A percentile compares a stretch with the other conserved stretches of the same genome.
phyloP scores from a whole-genome alignment of 179 eudicot genomes.

The Carnegiea gigantea region DNA sequence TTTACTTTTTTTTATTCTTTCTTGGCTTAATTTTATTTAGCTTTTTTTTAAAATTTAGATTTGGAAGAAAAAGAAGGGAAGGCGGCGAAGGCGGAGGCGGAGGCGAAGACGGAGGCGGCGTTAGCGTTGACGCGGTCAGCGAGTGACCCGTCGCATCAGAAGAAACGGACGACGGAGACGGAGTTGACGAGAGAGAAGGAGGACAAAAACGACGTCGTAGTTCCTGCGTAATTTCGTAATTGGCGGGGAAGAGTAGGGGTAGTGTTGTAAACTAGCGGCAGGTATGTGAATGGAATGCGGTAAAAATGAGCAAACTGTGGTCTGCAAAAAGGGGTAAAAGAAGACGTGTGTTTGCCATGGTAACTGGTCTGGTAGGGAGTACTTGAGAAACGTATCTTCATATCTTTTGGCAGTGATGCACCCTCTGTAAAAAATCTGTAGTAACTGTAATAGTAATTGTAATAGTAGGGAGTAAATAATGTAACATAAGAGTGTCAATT shows the following conservation, averaged over 20 bases:
- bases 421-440: background rate
- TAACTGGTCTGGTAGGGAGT: background rate
- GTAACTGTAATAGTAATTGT: background rate
- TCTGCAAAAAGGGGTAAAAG: background rate
- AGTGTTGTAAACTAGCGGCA: background rate
- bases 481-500: background rate
- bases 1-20: background rate
- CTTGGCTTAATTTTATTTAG: background rate
- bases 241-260: background rate
- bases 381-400: background rate
- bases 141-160: constrained; percentile 7
- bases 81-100: background rate
- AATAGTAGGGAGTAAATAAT: background rate
- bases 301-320: background rate
- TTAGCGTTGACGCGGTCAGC: background rate
- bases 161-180: background rate
- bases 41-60: background rate
- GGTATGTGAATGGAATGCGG: background rate
- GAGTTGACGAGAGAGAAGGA: background rate
- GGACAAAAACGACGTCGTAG: background rate
- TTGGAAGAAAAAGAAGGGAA: background rate
- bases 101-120: background rate
- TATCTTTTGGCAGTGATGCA: background rate
- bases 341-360: background rate
- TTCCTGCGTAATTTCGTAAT: background rate